A percentile compares a stretch with the other conserved stretches of the same genome.
Conservation (phyloP, 2,329 filamentous ascomycete genomes). For the Fusarium sp. region DNA sequence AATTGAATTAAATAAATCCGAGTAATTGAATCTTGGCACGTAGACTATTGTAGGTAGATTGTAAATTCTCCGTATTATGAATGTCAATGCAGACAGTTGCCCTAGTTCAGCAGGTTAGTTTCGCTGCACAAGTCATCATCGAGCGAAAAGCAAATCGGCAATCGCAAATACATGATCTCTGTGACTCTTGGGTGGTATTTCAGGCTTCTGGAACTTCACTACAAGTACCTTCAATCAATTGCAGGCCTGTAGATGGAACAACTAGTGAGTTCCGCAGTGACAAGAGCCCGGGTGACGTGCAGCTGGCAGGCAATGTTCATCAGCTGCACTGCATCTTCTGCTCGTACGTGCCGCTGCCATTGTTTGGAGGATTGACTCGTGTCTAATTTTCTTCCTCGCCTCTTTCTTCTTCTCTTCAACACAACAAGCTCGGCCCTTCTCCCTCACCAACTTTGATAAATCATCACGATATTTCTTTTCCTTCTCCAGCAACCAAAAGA, state of each 20-base stretch:
- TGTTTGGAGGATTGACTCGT: not conserved
- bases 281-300: not conserved
- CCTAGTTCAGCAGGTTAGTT: not conserved
- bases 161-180: not conserved
- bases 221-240: not conserved
- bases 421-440: not conserved
- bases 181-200: not conserved
- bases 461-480: not conserved
- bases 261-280: not conserved
- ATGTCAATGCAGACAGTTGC: not conserved
- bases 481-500: not conserved
- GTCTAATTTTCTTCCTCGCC: not conserved
- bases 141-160: not conserved
- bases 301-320: conserved; percentile 27
- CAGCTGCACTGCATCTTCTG: conserved; percentile 1
- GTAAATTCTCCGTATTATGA: not conserved
- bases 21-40: too few relatives aligned
- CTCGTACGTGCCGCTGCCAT: too few relatives aligned
- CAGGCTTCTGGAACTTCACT: not conserved
- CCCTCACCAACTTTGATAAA: not conserved
- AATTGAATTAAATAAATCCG: not conserved
- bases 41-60: not conserved
- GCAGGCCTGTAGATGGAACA: not conserved
- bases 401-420: not conserved
- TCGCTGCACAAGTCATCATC: not conserved